These are phyloP conservation scores for Emmonsiellopsis sp. DNA, from an alignment of 2,329 filamentous ascomycete genomes.

Conservation along the genomic window DNA sequence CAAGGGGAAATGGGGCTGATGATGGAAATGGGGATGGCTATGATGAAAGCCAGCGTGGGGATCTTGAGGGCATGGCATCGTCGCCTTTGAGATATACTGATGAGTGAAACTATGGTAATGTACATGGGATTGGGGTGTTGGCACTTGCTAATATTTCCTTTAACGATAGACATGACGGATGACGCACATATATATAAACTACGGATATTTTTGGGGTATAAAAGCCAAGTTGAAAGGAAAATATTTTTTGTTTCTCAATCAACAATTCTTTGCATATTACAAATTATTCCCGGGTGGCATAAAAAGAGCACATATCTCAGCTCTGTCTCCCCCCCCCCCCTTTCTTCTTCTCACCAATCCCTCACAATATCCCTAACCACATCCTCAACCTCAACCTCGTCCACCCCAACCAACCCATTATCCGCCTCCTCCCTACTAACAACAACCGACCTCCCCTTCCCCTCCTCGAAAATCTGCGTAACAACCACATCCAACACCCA, in stretches of 20 bases:
- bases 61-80: background rate
- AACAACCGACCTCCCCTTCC: background rate
- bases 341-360: background rate
- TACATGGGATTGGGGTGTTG: background rate
- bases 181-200: too few relatives aligned
- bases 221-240: too few relatives aligned
- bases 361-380: background rate
- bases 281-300: too few relatives aligned
- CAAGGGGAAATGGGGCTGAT: background rate
- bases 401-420: background rate
- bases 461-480: slow-evolving; percentile 1
- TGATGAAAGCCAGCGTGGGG: background rate
- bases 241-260: too few relatives aligned
- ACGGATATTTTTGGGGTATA: too few relatives aligned
- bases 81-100: background rate
- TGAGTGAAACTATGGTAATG: background rate
- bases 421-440: background rate
- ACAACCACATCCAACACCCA: slow-evolving; percentile 1
- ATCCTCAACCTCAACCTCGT: background rate
- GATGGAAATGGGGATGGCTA: background rate
- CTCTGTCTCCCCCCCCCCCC: too few relatives aligned
- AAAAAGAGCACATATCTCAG: too few relatives aligned
- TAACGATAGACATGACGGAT: background rate
- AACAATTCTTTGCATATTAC: too few relatives aligned
- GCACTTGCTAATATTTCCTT: background rate